Evolutionary conservation across 768 basidiomycete genomes (phyloP).

Genomic region (Tremella fuciformis): DNA sequence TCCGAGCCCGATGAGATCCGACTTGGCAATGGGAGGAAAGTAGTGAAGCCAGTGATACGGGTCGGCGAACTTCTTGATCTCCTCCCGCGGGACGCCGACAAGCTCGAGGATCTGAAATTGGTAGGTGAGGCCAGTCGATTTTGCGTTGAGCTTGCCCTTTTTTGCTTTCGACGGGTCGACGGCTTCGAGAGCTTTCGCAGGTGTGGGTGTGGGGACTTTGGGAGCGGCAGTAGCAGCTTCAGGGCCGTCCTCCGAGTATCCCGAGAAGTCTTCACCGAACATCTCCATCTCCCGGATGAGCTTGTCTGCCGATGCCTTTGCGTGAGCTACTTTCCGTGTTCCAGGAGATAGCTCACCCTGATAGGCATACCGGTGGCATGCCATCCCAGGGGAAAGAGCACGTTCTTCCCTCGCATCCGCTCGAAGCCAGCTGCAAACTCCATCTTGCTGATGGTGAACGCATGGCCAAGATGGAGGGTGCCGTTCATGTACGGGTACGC

Average conservation of each 20-base stretch:
- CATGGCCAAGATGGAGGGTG: constrained; percentile 92
- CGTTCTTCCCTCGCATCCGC: constrained; percentile 88
- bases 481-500: constrained; percentile 99
- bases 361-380: constrained; percentile 99
- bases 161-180: constrained; percentile 66
- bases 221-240: constrained; percentile 53
- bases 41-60: constrained; percentile 87
- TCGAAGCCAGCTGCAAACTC: constrained; percentile 95
- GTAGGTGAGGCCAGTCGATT: constrained; percentile 88
- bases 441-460: constrained; percentile 96
- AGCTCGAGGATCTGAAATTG: constrained; percentile 99
- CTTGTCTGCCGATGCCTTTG: constrained; percentile 91
- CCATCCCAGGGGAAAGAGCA: constrained; percentile 94
- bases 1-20: constrained; percentile 85
- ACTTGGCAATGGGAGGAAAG: constrained; percentile 93
- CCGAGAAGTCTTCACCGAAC: constrained; percentile 86
- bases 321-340: background rate
- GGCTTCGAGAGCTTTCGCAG: constrained; percentile 43
- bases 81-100: constrained; percentile 77
- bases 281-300: constrained; percentile 94
- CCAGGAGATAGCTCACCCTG: constrained; percentile 66
- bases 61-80: constrained; percentile 96
- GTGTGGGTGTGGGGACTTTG: constrained; percentile 52
- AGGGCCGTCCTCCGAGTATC: constrained; percentile 56
- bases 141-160: constrained; percentile 91